These are phyloP conservation scores for Chrysanthemum makinoi DNA, from an alignment of 129 eudicot genomes.

Conservation along the genomic window DNA sequence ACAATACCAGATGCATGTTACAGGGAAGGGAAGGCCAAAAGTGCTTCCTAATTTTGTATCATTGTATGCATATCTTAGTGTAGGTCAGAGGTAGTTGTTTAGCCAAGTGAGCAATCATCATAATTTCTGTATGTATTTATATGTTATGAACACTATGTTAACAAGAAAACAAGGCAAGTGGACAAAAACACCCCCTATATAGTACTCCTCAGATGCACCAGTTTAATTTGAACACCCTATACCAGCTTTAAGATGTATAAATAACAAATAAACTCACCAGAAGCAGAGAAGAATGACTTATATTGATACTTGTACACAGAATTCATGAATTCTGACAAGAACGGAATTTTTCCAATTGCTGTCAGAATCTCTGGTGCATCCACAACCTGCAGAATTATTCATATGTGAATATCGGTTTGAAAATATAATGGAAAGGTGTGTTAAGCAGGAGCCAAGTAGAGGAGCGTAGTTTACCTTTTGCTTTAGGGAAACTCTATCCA, in stretches of 20 bases:
- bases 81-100: not conserved
- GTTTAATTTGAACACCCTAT: not conserved
- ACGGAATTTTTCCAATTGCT: conserved; percentile 68
- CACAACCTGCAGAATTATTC: conserved; percentile 46
- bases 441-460: not conserved
- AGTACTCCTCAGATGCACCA: not conserved
- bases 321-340: conserved; percentile 66
- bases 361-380: conserved; percentile 82
- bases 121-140: not conserved
- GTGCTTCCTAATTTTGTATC: not conserved
- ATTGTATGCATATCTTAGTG: not conserved
- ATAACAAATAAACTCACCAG: conserved; percentile 45
- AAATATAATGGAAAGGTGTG: not conserved
- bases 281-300: conserved; percentile 75
- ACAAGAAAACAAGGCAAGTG: not conserved
- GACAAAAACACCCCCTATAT: not conserved
- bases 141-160: not conserved
- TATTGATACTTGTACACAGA: conserved; percentile 70
- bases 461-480: conserved; percentile 57
- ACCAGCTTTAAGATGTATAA: conserved; percentile 8
- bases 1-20: not conserved
- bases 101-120: not conserved
- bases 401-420: not conserved
- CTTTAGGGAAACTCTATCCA: conserved; percentile 90
- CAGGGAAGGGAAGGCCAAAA: not conserved